phyloP scores from a whole-genome alignment of 2,329 filamentous ascomycete genomes.

The Fusarium paranaense region DNA sequence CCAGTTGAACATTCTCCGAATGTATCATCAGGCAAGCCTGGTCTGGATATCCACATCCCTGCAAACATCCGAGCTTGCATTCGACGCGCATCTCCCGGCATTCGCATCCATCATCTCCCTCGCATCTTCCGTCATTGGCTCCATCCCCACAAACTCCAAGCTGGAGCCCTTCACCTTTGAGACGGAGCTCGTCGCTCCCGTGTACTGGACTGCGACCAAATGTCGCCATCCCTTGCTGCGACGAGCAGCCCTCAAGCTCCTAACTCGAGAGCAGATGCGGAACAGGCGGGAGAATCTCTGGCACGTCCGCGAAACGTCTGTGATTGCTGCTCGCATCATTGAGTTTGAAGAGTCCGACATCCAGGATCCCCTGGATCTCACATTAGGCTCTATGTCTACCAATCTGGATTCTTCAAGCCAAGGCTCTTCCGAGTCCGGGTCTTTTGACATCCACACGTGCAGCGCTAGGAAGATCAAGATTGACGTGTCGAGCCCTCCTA shows the following conservation, averaged over 20 bases:
- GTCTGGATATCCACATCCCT: slow-evolving; percentile 51
- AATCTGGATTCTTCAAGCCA: neutral
- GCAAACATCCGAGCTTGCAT: slow-evolving; percentile 47
- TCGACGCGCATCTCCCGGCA: slow-evolving; percentile 49
- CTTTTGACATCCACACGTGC: neutral
- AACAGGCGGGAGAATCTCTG: slow-evolving; percentile 55
- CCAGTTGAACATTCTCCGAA: slow-evolving; percentile 47
- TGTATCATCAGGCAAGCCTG: slow-evolving; percentile 51
- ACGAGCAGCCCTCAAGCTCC: slow-evolving; percentile 52
- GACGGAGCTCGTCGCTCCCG: slow-evolving; percentile 54
- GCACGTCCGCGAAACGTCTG: slow-evolving; percentile 48
- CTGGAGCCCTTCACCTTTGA: slow-evolving; percentile 54
- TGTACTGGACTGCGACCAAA: slow-evolving; percentile 56
- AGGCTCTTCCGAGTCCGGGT: neutral
- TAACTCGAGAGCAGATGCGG: slow-evolving; percentile 47
- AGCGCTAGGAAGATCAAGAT: slow-evolving; percentile 23
- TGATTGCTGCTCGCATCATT: slow-evolving; percentile 51
- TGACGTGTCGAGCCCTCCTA: slow-evolving; percentile 13
- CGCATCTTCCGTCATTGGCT: slow-evolving; percentile 45
- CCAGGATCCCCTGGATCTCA: neutral
- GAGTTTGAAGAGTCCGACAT: slow-evolving; percentile 49
- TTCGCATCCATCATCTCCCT: slow-evolving; percentile 54
- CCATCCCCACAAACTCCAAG: slow-evolving; percentile 16
- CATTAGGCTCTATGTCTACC: neutral
- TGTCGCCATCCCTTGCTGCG: slow-evolving; percentile 56